A percentile compares a stretch with the other conserved stretches of the same genome.
phyloP scores from a whole-genome alignment of 139 green algal species.

The Eudorina sp. region DNA sequence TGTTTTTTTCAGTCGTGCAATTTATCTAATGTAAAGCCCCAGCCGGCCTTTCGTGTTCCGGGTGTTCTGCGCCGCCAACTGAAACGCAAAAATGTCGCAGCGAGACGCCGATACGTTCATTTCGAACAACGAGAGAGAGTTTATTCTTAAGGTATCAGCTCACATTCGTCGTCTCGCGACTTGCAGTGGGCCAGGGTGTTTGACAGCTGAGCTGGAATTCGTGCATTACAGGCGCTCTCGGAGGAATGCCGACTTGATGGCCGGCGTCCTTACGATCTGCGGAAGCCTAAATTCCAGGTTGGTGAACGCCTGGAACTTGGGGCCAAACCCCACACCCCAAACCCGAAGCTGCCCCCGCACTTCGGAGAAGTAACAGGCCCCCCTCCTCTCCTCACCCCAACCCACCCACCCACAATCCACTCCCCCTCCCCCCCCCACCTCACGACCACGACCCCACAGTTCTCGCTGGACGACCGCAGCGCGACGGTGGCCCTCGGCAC shows the following conservation, averaged over 20 bases:
- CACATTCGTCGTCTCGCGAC: no score
- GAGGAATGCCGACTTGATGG: slow-evolving; percentile 74
- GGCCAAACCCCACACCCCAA: not conserved
- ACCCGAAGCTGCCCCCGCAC: no score
- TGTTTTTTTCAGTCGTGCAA: no score
- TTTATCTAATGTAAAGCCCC: no score
- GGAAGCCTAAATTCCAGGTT: slow-evolving; percentile 56
- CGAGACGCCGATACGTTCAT: slow-evolving; percentile 65
- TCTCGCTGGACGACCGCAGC: slow-evolving; percentile 71
- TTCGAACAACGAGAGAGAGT: slow-evolving; percentile 81
- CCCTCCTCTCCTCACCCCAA: not conserved
- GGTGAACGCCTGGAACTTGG: no score
- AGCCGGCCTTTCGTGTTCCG: no score
- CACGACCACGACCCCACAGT: no score
- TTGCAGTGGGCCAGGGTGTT: no score
- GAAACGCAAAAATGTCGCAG: slow-evolving; percentile 22
- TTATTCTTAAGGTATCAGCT: slow-evolving; percentile 84
- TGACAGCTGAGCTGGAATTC: no score
- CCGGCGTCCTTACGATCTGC: slow-evolving; percentile 62
- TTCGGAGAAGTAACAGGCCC: no score
- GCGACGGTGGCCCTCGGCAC: slow-evolving; percentile 78
- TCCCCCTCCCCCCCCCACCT: not conserved
- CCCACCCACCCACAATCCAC: no score
- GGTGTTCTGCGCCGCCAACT: slow-evolving; percentile 7
- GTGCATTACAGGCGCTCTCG: slow-evolving; percentile 69